Evolutionary conservation across 495 filamentous ascomycete genomes (phyloP).

Genomic region (Annulohypoxylon bovei): DNA sequence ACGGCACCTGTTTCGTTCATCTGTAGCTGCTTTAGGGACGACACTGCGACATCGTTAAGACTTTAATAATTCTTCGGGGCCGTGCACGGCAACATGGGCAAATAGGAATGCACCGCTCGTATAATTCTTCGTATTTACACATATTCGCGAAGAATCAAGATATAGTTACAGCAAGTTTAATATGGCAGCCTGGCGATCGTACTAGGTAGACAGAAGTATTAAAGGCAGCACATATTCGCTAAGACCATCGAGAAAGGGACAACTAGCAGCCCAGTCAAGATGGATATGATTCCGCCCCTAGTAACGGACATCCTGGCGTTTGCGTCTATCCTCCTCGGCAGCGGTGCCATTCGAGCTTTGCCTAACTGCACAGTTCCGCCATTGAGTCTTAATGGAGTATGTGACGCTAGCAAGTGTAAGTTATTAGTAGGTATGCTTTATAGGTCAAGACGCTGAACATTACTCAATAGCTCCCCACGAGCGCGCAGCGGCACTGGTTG

Average conservation of each 20-base stretch:
- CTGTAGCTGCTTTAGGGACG: background rate
- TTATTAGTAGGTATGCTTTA: background rate
- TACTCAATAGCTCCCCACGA: background rate
- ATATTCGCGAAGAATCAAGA: background rate
- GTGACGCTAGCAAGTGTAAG: background rate
- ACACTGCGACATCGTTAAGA: background rate
- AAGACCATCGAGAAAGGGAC: background rate
- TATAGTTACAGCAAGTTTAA: background rate
- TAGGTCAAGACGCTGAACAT: background rate
- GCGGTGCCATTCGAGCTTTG: background rate
- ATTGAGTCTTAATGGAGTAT: slow-evolving; percentile 9
- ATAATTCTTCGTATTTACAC: background rate
- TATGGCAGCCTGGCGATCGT: background rate
- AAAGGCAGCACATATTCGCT: background rate
- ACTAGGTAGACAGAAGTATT: background rate
- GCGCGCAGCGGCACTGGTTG: background rate
- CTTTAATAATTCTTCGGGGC: background rate
- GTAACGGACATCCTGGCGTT: background rate
- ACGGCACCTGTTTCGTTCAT: too few relatives aligned
- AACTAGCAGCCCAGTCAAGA: background rate
- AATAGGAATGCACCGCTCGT: background rate
- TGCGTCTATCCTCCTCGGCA: background rate
- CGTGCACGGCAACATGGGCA: too few relatives aligned
- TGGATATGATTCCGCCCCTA: slow-evolving; percentile 4
- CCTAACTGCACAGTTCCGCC: background rate